Evolutionary conservation across 208 protist genomes (phyloP).

Genomic region (Hexamita inflata): DNA sequence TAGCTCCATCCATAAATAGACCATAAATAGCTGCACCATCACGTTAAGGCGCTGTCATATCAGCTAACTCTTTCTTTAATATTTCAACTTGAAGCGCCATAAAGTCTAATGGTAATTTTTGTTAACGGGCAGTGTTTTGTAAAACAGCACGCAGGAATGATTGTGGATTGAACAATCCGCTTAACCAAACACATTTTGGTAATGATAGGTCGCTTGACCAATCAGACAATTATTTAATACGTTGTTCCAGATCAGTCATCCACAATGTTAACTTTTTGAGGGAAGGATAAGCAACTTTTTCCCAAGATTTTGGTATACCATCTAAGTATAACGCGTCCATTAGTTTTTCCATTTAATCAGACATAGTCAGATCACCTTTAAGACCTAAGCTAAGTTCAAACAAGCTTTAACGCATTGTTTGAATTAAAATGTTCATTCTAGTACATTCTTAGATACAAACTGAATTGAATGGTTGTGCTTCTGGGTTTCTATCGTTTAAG

Average conservation of each 20-base stretch:
- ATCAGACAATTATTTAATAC: conserved; percentile 71
- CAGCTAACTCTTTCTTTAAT: conserved; percentile 66
- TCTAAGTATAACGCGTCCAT: conserved; percentile 50
- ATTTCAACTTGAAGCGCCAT: conserved; percentile 35
- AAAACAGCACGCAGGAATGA: conserved; percentile 94
- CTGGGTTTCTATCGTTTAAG: conserved; percentile 53
- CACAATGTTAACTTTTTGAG: conserved; percentile 67
- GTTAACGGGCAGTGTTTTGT: conserved; percentile 54
- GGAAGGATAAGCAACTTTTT: conserved; percentile 80
- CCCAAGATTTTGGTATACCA: conserved; percentile 73
- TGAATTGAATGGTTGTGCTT: conserved; percentile 83
- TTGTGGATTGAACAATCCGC: conserved; percentile 88
- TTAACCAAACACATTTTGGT: conserved; percentile 59
- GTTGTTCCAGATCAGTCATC: conserved; percentile 75
- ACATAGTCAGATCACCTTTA: conserved; percentile 61
- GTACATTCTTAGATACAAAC: conserved; percentile 81
- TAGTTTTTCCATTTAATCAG: conserved; percentile 56
- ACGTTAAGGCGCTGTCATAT: conserved; percentile 61
- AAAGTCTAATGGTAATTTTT: conserved; percentile 40
- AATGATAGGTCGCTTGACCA: conserved; percentile 52
- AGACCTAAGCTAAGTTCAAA: conserved; percentile 80
- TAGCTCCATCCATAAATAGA: conserved; percentile 81
- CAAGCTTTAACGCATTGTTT: conserved; percentile 67
- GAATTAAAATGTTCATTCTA: conserved; percentile 82
- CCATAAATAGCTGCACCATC: conserved; percentile 89